Evolutionary conservation across 306 rosid species (phyloP).

Genomic region (Trifolium subterraneum): DNA sequence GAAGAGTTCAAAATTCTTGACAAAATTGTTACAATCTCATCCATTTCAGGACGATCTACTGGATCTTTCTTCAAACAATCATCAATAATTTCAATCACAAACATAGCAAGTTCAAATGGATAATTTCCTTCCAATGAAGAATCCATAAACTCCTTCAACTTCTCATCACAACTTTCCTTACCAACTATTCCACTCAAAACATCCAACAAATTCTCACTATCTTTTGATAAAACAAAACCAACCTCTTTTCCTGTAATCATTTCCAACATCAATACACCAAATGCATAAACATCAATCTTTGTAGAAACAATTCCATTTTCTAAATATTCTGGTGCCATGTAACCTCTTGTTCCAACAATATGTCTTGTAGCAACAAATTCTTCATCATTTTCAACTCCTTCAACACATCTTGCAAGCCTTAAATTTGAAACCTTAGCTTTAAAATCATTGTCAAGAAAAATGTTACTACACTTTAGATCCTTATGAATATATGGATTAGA

Average conservation of each 20-base stretch:
- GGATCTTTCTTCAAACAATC: slow-evolving; percentile 69
- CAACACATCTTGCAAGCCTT: slow-evolving; percentile 63
- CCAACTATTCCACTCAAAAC: slow-evolving; percentile 43
- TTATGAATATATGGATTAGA: slow-evolving; percentile 80
- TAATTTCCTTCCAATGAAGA: slow-evolving; percentile 54
- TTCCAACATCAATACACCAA: slow-evolving; percentile 77
- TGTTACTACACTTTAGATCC: slow-evolving; percentile 67
- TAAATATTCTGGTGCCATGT: slow-evolving; percentile 91
- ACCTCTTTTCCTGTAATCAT: slow-evolving; percentile 75
- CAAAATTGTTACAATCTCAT: slow-evolving; percentile 67
- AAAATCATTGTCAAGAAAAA: slow-evolving; percentile 69
- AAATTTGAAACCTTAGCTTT: slow-evolving; percentile 74
- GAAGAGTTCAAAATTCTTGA: slow-evolving; percentile 65
- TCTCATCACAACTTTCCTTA: slow-evolving; percentile 48
- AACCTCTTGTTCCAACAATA: slow-evolving; percentile 90
- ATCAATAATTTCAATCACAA: slow-evolving; percentile 51
- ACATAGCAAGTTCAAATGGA: slow-evolving; percentile 67
- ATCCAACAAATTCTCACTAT: slow-evolving; percentile 45
- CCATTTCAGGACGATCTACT: slow-evolving; percentile 65
- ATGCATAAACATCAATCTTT: slow-evolving; percentile 81
- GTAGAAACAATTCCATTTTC: slow-evolving; percentile 83
- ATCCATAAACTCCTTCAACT: slow-evolving; percentile 63
- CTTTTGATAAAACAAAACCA: slow-evolving; percentile 49
- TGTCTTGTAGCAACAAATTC: slow-evolving; percentile 71
- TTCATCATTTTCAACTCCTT: slow-evolving; percentile 47